Evolutionary conservation across 2,329 filamentous ascomycete species (phyloP), one percentile per base, ranked within the genome.

Genomic region (Chalaropsis ovoidea): DNA sequence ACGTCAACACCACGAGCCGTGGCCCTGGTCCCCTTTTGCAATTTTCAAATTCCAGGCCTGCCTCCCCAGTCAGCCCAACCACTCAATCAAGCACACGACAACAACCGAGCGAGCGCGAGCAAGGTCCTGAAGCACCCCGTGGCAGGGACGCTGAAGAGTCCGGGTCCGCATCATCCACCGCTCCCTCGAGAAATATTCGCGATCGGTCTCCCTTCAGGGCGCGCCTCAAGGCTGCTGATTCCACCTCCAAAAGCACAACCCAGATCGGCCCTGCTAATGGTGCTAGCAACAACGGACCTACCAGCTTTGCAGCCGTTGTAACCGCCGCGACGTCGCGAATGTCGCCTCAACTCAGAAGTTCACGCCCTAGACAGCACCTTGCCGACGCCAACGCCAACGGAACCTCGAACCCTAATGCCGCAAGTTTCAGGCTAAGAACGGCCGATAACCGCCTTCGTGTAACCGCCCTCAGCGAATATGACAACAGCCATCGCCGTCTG

Each of bases 291-390:
- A 81, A 78, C 68, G 82, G 79, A 45, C 43, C 80, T 70, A 76
- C 79, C 56, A 81, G 83, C 62, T 79, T 94, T 13, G 86, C 87
- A 70, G 88, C 89, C 47, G 89, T 88, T 73, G 88, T 94, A 69
- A 64, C 35, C 8, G 19, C 83, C 42, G 84, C 88, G 54, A 79
- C 81, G 19, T 83, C 88, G 0, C 90, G 89, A 72, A 81, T 86
- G 42, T 95, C 91, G 0, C 90, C 90, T 2, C 84, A 87, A 10
- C 77, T 95, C 61, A 84, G 90, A 72, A 94, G 89, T 72, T 94
- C 90, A 52, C 81, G 89, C 52, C 89, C 89, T n/a, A 81, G 90
- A 63, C 86, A 90, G 71, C 86, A 88, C 8, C 86, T 95, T 24
- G 90, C 89, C 10, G 79, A 84, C 65, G 87, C 87, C n/a, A 82